Evolutionary conservation across 352 stramenopile genomes (phyloP), one percentile per base, ranked within the genome.

Genomic region (Globisporangium paddicum): DNA sequence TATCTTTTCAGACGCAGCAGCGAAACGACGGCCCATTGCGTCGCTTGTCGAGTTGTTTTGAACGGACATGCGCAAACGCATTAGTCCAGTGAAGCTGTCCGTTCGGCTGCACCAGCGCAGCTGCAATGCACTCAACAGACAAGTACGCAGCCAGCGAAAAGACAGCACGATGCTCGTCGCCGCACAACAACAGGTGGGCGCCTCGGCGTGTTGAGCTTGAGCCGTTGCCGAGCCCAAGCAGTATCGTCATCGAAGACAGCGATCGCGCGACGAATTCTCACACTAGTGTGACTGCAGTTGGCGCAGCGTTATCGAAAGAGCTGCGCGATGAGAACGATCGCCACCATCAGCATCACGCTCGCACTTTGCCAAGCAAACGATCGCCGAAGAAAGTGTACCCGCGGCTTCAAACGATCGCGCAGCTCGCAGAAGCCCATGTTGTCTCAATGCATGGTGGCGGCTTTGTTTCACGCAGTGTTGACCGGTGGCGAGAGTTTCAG

Each of bases 401-500:
- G 13, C 62, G 79, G 0, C 64, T 89, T 6, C 64, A 75, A 35
- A 89, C 79, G 21, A 66, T 89, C 16, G 45, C 62, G 9, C 67
- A 79, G 23, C 58, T 89, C 11, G 77, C 67, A 1, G 62, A 73
- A 21, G 54, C 59, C 8, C 79, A 79, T 14, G 71, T 86, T 21
- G 28, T 44, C 34, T 57, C 53, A 2, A 66, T 89, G 55, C 66
- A 75, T 26, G 58, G 41, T 25, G 73, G 75, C 23, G 59, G 71
- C 16, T 87, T 87, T 41, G 64, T 89, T 4, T 38, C 58, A 6
- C 72, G 77, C 16, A 87, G 79, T 30, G 60, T 69, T 30, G 26
- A 42, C 25, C 75, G 77, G 1, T 89, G 75, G 77, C 25, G 40
- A 6, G 60, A 41, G 14, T 77, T 83, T 34, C 48, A 56, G 32